Evolutionary conservation across 805 yeast species (phyloP).

Genomic region (Jamesozyma gamospora): DNA sequence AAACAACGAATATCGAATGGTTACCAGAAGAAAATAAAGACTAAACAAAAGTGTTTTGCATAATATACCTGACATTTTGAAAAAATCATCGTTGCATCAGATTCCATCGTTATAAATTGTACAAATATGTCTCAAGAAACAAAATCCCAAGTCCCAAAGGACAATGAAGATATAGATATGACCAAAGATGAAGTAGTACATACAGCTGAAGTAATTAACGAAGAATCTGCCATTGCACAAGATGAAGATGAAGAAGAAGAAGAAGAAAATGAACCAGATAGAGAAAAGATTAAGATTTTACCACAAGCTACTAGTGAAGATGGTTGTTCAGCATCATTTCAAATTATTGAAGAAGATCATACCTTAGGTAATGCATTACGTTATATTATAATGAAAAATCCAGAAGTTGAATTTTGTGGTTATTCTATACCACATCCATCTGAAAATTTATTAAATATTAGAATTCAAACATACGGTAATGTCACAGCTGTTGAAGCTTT

Average conservation of each 20-base stretch:
- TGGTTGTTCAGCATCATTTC: slow-evolving; percentile 91
- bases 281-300: slow-evolving; percentile 46
- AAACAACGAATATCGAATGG: too few species aligned
- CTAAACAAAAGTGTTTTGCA: too few species aligned
- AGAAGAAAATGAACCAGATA: slow-evolving; percentile 35
- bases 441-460: slow-evolving; percentile 75
- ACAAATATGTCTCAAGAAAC: slow-evolving; percentile 1
- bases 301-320: slow-evolving; percentile 86
- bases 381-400: slow-evolving; percentile 92
- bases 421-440: slow-evolving; percentile 98
- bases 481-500: slow-evolving; percentile 87
- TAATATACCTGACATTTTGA: too few species aligned
- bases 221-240: neutral
- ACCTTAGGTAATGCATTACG: slow-evolving; percentile 91
- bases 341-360: slow-evolving; percentile 88
- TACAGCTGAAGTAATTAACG: neutral
- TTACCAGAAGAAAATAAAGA: too few species aligned
- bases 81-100: too few species aligned
- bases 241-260: slow-evolving; percentile 19
- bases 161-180: slow-evolving; percentile 7
- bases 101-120: neutral
- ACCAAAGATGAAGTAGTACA: slow-evolving; percentile 4
- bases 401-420: slow-evolving; percentile 96
- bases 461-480: slow-evolving; percentile 86
- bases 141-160: neutral